Conservation (phyloP, 768 basidiomycete genomes). For the Kwoniella mangroviensis region DNA sequence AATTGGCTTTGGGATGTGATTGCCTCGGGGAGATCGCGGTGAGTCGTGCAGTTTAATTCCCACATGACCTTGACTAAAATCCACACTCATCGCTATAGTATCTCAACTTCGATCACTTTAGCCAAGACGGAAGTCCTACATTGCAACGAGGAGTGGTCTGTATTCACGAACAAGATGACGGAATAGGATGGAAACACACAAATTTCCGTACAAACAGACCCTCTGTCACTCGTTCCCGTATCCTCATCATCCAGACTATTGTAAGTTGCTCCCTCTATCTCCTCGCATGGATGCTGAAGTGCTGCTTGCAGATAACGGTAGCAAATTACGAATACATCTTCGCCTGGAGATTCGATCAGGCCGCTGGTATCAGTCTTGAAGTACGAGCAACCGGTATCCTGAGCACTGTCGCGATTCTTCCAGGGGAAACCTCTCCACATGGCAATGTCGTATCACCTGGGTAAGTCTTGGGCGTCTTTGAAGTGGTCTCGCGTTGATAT, state of each 20-base stretch:
- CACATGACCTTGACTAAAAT: neutral
- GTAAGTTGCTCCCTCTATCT: neutral
- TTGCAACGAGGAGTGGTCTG: conserved; percentile 11
- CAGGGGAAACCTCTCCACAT: conserved; percentile 43
- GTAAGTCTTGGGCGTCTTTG: neutral
- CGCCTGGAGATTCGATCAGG: conserved; percentile 48
- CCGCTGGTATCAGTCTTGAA: conserved; percentile 48
- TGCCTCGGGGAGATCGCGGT: conserved; percentile 39
- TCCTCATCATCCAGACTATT: conserved; percentile 54
- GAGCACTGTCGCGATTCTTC: conserved; percentile 41
- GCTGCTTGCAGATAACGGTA: conserved; percentile 28
- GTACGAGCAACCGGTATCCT: conserved; percentile 54
- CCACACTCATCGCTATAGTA: conserved; percentile 21
- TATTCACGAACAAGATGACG: conserved; percentile 53
- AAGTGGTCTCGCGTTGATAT: neutral
- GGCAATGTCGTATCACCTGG: conserved; percentile 48
- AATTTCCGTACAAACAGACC: conserved; percentile 46
- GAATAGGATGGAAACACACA: conserved; percentile 54
- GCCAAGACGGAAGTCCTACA: conserved; percentile 18
- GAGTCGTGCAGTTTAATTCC: neutral
- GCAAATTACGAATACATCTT: conserved; percentile 47
- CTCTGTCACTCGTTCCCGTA: conserved; percentile 39
- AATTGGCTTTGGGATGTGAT: conserved; percentile 44
- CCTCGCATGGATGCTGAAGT: neutral
- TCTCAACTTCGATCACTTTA: conserved; percentile 38